A percentile compares a stretch with the other conserved stretches of the same genome.
Evolutionary conservation across 805 yeast genomes (phyloP).

Genomic region (Pichia cabralensis): DNA sequence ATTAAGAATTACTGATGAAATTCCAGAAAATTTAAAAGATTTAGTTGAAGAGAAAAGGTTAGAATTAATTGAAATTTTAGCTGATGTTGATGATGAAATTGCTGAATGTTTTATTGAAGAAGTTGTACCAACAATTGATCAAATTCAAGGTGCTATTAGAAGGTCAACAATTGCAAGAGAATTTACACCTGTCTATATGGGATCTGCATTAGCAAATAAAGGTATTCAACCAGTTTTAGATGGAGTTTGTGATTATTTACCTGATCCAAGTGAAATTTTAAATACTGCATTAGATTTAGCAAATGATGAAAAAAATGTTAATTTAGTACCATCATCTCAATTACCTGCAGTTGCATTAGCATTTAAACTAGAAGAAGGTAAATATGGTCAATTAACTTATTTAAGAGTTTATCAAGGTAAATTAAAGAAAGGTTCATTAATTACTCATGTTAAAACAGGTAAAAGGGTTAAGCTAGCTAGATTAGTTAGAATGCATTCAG

Average conservation of each 20-base stretch:
- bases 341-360: constrained; percentile 93
- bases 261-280: constrained; percentile 88
- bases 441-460: constrained; percentile 83
- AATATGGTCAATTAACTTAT: constrained; percentile 95
- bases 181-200: constrained; percentile 99
- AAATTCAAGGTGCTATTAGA: constrained; percentile 83
- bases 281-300: constrained; percentile 80
- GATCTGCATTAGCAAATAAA: constrained; percentile 93
- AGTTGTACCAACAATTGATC: constrained; percentile 72
- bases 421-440: constrained; percentile 80
- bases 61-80: constrained; percentile 80
- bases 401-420: constrained; percentile 96
- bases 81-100: constrained; percentile 96
- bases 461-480: constrained; percentile 89
- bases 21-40: constrained; percentile 74
- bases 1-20: constrained; percentile 45
- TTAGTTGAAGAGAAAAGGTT: constrained; percentile 87
- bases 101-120: constrained; percentile 91
- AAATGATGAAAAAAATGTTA: constrained; percentile 56
- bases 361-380: constrained; percentile 98
- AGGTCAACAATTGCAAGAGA: constrained; percentile 90
- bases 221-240: constrained; percentile 94
- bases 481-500: constrained; percentile 96
- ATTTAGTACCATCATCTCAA: constrained; percentile 58
- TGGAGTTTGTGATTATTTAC: constrained; percentile 91